Evolutionary conservation across 306 rosid species (phyloP).

Genomic region (Delonix regia): DNA sequence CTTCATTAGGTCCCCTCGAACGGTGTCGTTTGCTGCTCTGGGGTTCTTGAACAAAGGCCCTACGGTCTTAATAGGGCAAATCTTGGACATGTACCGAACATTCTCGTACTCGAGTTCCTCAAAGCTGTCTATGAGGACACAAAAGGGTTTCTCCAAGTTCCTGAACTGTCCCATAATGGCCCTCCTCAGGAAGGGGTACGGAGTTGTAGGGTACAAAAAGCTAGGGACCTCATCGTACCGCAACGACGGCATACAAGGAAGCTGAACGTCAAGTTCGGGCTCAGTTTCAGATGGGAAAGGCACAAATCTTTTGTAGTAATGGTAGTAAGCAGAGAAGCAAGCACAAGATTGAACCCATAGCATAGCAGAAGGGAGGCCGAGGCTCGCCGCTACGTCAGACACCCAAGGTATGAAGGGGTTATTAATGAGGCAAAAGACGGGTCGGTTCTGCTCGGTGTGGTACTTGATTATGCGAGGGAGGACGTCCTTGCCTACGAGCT

Average conservation of each 20-base stretch:
- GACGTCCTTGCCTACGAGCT: constrained; percentile 35
- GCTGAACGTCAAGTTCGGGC: constrained; percentile 38
- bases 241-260: constrained; percentile 44
- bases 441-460: constrained; percentile 22
- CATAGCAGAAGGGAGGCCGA: constrained; percentile 53
- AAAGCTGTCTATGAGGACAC: constrained; percentile 50
- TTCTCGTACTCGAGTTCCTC: constrained; percentile 48
- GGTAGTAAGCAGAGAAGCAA: constrained; percentile 49
- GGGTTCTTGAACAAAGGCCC: constrained; percentile 61
- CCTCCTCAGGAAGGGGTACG: constrained; percentile 33
- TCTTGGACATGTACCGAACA: constrained; percentile 39
- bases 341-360: constrained; percentile 74
- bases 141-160: constrained; percentile 43
- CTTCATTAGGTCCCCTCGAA: constrained; percentile 41
- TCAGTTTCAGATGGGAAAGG: constrained; percentile 49
- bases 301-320: constrained; percentile 33
- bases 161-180: constrained; percentile 41
- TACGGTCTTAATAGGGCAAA: constrained; percentile 39
- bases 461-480: constrained; percentile 24
- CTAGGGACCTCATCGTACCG: constrained; percentile 49
- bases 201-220: constrained; percentile 44
- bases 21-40: not conserved
- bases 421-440: constrained; percentile 49
- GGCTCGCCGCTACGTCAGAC: constrained; percentile 46
- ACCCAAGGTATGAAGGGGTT: constrained; percentile 66